Conservation (phyloP, 768 basidiomycete genomes). For the Leccinellum luteum region DNA sequence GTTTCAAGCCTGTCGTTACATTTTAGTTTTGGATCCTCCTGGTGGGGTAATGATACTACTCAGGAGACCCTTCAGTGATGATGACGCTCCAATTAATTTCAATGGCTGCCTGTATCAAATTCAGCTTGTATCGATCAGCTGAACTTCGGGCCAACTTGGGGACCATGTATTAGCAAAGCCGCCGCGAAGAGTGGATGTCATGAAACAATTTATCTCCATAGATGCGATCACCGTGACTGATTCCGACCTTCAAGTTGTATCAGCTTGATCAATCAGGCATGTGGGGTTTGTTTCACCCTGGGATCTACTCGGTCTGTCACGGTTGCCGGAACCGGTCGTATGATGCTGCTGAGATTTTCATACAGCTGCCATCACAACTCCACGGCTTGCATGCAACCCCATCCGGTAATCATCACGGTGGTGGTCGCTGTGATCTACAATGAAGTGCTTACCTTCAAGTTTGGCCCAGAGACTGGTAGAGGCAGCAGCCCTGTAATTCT, state of each 20-base stretch:
- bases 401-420: background rate
- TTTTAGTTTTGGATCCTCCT: background rate
- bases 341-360: background rate
- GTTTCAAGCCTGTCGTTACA: background rate
- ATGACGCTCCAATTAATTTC: background rate
- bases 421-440: background rate
- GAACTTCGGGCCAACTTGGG: background rate
- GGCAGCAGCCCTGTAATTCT: background rate
- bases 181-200: background rate
- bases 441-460: no score
- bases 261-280: background rate
- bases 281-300: background rate
- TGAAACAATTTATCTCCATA: background rate
- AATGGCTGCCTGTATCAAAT: background rate
- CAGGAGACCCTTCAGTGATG: background rate
- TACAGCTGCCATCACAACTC: background rate
- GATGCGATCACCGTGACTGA: background rate
- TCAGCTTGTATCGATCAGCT: background rate
- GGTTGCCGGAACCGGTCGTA: background rate
- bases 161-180: background rate
- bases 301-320: background rate
- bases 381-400: background rate
- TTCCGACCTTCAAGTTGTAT: background rate
- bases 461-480: background rate
- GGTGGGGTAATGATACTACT: background rate